phyloP scores from a whole-genome alignment of 495 filamentous ascomycete species.

The Acidomyces sp. region DNA sequence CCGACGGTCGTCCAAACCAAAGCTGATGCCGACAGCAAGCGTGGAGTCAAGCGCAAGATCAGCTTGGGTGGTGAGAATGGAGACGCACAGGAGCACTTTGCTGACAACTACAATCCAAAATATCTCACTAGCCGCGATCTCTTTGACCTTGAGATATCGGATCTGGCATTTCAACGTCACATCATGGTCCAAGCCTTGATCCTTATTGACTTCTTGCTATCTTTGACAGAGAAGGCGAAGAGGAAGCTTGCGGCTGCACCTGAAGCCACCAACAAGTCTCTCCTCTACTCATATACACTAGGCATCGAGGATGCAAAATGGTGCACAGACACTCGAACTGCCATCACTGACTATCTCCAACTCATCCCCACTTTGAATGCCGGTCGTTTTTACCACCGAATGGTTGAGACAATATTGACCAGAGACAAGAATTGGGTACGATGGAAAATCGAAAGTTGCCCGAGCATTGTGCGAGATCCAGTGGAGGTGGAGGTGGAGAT shows the following conservation, averaged over 20 bases:
- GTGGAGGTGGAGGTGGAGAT: conserved; percentile 52
- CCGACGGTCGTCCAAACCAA: conserved; percentile 53
- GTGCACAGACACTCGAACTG: conserved; percentile 56
- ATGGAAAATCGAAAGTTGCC: conserved; percentile 93
- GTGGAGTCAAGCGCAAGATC: conserved; percentile 61
- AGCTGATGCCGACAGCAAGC: conserved; percentile 44
- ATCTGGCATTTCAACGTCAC: conserved; percentile 84
- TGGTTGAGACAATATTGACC: conserved; percentile 88
- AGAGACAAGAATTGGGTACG: conserved; percentile 96
- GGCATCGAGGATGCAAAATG: conserved; percentile 79
- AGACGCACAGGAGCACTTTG: conserved; percentile 45
- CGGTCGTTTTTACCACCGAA: conserved; percentile 85
- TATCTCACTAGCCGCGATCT: conserved; percentile 90
- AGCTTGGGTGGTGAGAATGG: conserved; percentile 46
- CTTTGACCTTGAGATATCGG: conserved; percentile 90
- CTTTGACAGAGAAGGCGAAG: conserved; percentile 70
- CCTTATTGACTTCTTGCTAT: conserved; percentile 80
- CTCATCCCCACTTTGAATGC: conserved; percentile 47
- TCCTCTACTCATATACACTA: conserved; percentile 65
- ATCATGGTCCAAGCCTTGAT: conserved; percentile 91
- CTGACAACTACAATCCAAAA: conserved; percentile 83
- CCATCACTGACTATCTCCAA: conserved; percentile 61
- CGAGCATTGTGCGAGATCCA: conserved; percentile 62
- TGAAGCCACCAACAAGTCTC: conserved; percentile 51
- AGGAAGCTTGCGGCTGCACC: conserved; percentile 51